Evolutionary conservation across 345 rosid genomes (phyloP).

Genomic region (Camelina hispida): DNA sequence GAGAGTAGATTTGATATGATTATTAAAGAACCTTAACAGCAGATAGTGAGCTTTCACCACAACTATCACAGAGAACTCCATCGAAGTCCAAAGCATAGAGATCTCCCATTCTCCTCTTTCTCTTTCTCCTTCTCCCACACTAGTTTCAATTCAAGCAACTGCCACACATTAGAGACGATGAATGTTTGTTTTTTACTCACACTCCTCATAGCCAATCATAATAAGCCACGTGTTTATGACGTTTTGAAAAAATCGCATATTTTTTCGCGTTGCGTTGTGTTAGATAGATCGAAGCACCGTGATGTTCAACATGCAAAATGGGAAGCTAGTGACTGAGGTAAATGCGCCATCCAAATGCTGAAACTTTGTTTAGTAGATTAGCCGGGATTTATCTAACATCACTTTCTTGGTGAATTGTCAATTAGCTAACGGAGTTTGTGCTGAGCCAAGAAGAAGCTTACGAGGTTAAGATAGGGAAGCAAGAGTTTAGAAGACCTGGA

Average conservation of each 20-base stretch:
- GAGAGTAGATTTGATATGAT: not conserved
- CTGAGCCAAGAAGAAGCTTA: constrained; percentile 78
- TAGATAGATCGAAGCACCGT: constrained; percentile 66
- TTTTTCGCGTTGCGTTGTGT: not conserved
- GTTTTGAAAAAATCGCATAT: too few species aligned
- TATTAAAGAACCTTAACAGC: constrained; percentile 71
- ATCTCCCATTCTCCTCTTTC: constrained; percentile 56
- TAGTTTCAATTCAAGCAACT: constrained; percentile 30
- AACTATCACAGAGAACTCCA: constrained; percentile 92
- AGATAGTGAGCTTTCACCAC: constrained; percentile 94
- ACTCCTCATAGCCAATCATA: not conserved
- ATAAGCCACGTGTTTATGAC: not conserved
- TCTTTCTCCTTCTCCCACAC: constrained; percentile 1
- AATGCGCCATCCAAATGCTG: not conserved
- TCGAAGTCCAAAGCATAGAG: constrained; percentile 95
- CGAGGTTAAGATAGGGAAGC: constrained; percentile 84
- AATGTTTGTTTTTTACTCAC: not conserved
- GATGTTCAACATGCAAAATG: constrained; percentile 79
- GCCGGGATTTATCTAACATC: not conserved
- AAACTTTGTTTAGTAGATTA: not conserved
- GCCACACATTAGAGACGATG: constrained; percentile 34
- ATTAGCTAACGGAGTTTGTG: constrained; percentile 82
- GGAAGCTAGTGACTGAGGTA: constrained; percentile 69
- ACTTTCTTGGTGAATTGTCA: not conserved
- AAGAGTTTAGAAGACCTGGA: constrained; percentile 72